A percentile compares a stretch with the other conserved stretches of the same genome.
These are phyloP conservation scores for Purshia tridentata DNA, from an alignment of 306 rosid species.

Conservation along the genomic window DNA sequence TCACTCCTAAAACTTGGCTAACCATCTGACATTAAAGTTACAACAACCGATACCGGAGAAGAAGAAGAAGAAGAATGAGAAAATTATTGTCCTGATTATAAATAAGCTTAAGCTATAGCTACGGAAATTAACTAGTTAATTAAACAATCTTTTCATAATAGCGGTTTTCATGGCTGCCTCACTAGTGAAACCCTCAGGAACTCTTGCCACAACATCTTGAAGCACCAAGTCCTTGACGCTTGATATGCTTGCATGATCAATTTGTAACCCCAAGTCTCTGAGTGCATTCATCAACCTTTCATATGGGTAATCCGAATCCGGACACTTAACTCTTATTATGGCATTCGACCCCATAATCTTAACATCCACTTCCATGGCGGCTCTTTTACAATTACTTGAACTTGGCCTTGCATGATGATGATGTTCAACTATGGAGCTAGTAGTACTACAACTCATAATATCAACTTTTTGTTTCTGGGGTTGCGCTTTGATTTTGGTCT, in stretches of 20 bases:
- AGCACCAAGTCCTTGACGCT: slow-evolving; percentile 45
- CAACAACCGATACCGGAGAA: background rate
- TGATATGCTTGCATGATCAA: slow-evolving; percentile 45
- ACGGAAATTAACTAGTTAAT: background rate
- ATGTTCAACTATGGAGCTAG: background rate
- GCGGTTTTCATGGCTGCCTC: slow-evolving; percentile 32
- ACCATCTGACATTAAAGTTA: too few relatives aligned
- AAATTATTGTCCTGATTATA: background rate
- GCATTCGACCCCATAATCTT: slow-evolving; percentile 45
- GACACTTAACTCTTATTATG: slow-evolving; percentile 39
- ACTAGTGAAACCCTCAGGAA: slow-evolving; percentile 33
- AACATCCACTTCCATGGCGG: slow-evolving; percentile 35
- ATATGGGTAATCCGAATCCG: slow-evolving; percentile 38
- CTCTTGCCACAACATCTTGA: slow-evolving; percentile 45
- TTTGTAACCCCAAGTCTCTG: slow-evolving; percentile 32
- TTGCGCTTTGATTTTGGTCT: slow-evolving; percentile 7
- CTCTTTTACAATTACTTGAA: background rate
- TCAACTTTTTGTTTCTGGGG: background rate
- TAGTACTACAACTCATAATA: background rate
- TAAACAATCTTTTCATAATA: slow-evolving; percentile 27
- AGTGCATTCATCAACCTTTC: slow-evolving; percentile 49
- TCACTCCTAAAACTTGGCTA: too few relatives aligned
- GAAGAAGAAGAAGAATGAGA: background rate
- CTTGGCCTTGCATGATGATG: background rate
- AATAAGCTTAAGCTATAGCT: too few relatives aligned